Base-by-base conservation (phyloP, 2,329 filamentous ascomycete species). In the Fusarium solani-melongenae region DNA sequence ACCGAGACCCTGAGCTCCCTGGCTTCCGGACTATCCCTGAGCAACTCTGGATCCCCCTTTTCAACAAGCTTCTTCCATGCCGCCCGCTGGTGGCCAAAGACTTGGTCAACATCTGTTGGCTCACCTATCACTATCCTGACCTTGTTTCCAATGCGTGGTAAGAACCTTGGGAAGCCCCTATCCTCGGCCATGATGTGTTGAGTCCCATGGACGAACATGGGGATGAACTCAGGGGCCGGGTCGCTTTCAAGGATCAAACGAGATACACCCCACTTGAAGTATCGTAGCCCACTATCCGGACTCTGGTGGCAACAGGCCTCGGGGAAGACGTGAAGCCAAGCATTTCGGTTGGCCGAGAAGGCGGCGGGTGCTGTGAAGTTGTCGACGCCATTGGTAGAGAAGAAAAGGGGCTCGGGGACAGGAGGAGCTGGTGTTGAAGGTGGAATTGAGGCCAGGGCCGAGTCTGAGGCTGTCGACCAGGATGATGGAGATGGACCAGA, bases 201-300 rank as follows among this genome's bases (percentile, higher is more conserved):
- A 17, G 93, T 93, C 31, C 96, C 96, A 78, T 98, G 94, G 58
- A 98, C 92, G 87, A 97, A 99, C 84, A 99, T 96, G 49, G 96
- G 95, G 38, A 99, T 89, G 22, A 99, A 89, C 75, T 97, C 94
- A 0, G 96, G 96, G 71, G 93, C 92, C 4, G 94, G 94, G 57
- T 96, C 93, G 55, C 92, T 90, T 82, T 99, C 96, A 55, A 99
- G 90, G 66, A 99, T 96, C 66, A 98, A 88, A 3, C 96, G 91
- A 8, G 96, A 94, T 2, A 98, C 88, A 1, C 96, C 96, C 96
- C 96, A 99, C 85, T 98, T 98, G 89, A 98, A 98, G 84, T 99
- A 99, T 33, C 96, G 93, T 87, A 98, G 92, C 9, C 92, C 90
- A 77, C 91, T 91, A 46, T 91, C 86, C 2, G 92, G 89, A 74